Evolutionary conservation across 176 grass and related monocot genomes (phyloP).

Genomic region (Avena eriantha): DNA sequence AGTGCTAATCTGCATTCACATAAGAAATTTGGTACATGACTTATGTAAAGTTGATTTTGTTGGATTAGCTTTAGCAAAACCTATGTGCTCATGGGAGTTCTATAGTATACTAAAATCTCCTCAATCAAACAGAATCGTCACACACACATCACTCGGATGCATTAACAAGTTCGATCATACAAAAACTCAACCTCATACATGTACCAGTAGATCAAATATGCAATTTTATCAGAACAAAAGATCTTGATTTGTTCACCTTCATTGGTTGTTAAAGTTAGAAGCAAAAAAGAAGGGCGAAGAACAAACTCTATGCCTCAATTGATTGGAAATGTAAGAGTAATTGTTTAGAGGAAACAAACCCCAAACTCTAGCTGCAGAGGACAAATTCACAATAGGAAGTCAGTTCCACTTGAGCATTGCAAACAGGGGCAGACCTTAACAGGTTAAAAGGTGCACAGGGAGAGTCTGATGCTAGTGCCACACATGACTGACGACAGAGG

Average conservation of each 20-base stretch:
- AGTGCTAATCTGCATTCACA: too few relatives aligned
- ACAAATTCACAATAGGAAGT: not conserved
- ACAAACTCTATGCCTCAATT: too few relatives aligned
- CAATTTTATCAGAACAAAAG: not conserved
- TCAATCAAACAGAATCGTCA: not conserved
- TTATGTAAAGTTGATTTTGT: too few relatives aligned
- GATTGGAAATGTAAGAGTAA: not conserved
- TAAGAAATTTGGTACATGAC: too few relatives aligned
- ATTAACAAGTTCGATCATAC: not conserved
- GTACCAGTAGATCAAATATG: conserved; percentile 14
- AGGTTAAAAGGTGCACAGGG: not conserved
- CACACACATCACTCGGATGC: not conserved
- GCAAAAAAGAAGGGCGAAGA: not conserved
- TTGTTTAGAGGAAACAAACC: not conserved
- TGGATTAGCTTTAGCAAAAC: too few relatives aligned
- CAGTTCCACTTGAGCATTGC: not conserved
- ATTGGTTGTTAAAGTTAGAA: not conserved
- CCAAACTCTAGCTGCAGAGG: not conserved
- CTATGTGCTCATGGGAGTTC: too few relatives aligned
- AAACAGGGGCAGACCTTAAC: not conserved
- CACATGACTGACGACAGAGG: not conserved
- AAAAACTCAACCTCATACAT: not conserved
- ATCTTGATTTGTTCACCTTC: not conserved
- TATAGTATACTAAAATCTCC: too few relatives aligned
- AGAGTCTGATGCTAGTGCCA: not conserved